Evolutionary conservation across 495 filamentous ascomycete genomes (phyloP).

Genomic region (Xylaria cubensis): DNA sequence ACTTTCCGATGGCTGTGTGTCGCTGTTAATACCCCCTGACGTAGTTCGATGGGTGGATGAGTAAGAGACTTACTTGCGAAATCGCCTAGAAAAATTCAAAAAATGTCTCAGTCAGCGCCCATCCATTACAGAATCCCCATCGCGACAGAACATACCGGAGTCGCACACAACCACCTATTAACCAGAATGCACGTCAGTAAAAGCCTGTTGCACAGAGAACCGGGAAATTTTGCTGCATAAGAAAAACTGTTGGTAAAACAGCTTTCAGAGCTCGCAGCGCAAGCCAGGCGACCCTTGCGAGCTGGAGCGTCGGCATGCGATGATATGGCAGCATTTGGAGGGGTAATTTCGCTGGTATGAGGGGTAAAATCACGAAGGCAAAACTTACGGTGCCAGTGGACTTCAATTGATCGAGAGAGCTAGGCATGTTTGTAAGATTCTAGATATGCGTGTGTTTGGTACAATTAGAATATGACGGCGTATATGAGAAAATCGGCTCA

Average conservation of each 20-base stretch:
- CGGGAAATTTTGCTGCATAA: background rate
- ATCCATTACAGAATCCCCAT: background rate
- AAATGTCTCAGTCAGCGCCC: conserved; percentile 34
- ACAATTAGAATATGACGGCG: conserved; percentile 25
- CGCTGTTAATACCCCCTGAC: conserved; percentile 33
- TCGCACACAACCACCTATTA: conserved; percentile 89
- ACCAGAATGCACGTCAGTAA: conserved; percentile 18
- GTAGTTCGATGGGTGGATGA: background rate
- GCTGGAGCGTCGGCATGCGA: conserved; percentile 22
- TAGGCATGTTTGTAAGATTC: conserved; percentile 66
- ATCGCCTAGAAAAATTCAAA: conserved; percentile 60
- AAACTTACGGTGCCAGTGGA: conserved; percentile 87
- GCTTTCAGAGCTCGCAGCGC: background rate
- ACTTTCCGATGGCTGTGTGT: conserved; percentile 89
- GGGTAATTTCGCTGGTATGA: conserved; percentile 37
- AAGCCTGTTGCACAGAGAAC: conserved; percentile 37
- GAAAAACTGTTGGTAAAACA: background rate
- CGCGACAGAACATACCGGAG: conserved; percentile 71
- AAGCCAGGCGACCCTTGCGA: conserved; percentile 17
- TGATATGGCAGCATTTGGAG: conserved; percentile 34
- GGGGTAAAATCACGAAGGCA: conserved; percentile 44
- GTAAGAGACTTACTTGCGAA: conserved; percentile 69
- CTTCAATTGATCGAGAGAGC: conserved; percentile 95
- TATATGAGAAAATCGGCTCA: background rate
- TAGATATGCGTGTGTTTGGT: conserved; percentile 28